Evolutionary conservation across 441 rosid genomes (phyloP), one percentile per base, ranked within the genome.

Genomic region (Brassica hybrid): DNA sequence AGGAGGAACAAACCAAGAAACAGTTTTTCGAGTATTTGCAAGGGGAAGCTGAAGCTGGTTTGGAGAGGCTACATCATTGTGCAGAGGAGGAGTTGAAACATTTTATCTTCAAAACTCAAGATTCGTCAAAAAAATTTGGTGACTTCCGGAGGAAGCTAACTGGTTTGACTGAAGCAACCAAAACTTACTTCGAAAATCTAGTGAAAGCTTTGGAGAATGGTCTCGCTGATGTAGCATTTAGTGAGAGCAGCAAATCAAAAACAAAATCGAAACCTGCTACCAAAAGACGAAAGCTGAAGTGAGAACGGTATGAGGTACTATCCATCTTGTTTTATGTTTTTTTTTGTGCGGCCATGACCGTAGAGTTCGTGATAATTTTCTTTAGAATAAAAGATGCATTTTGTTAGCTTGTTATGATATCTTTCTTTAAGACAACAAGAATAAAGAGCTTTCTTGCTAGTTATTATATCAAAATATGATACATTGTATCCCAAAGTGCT

Each of bases 51-150:
- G 97, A 92, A 65, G 76, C 86, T 19, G 93, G 89, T 54, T 63
- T 93, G 83, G 96, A 93, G 83, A 90, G 92, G 81, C 97, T 94
- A 79, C 99, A 94, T 83, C 89, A 84, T 61, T 93, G 97, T 81
- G 96, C 91, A 19, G 97, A 92, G 85, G 82, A 82, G 74, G 97
- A 93, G 74, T 80, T 94, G 57, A 81, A 69, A 0, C 84, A 71
- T 30, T 91, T 86, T 80, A 6, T 19, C 36, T 0, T 0, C 77
- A 84, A 41, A 41, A 1, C 77, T 3, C 84, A 83, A 11, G 84
- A 65, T 27, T 83, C 90, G 34, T 69, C 85, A 14, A 75, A 82
- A 64, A 85, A 77, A 45, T 93, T 94, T 69, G 67, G 80, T 50
- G 86, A 88, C 25, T 93, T 89, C 71, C 88, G 90, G 21, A 67